These are phyloP conservation scores for Mortierella sp. DNA, from an alignment of 371 early-diverging fungal species.

Conservation along the genomic window DNA sequence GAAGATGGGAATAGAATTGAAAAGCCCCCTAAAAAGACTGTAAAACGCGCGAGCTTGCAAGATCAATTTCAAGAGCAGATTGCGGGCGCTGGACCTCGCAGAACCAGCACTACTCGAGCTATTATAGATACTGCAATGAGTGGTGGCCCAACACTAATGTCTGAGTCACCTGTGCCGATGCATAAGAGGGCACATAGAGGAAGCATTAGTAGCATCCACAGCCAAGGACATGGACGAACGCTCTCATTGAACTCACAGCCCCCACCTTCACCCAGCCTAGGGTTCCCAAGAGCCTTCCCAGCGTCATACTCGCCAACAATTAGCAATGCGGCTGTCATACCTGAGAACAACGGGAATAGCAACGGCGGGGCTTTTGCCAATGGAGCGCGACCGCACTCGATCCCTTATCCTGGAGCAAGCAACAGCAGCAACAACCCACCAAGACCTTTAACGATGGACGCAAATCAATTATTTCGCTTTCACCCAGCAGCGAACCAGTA, in stretches of 20 bases:
- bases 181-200: conserved; percentile 33
- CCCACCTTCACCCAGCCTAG: conserved; percentile 32
- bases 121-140: conserved; percentile 18
- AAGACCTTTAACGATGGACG: conserved; percentile 45
- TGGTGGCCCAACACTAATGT: conserved; percentile 32
- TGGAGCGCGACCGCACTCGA: conserved; percentile 41
- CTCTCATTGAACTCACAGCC: conserved; percentile 38
- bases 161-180: conserved; percentile 42
- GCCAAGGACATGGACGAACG: conserved; percentile 29
- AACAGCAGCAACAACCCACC: conserved; percentile 25
- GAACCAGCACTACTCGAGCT: conserved; percentile 22
- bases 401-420: conserved; percentile 32
- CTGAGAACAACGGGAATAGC: conserved; percentile 7
- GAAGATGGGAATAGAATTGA: conserved; percentile 57
- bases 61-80: conserved; percentile 10
- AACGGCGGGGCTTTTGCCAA: conserved; percentile 19
- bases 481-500: conserved; percentile 40
- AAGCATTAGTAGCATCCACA: conserved; percentile 48
- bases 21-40: conserved; percentile 15
- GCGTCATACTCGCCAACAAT: conserved; percentile 56
- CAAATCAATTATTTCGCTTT: conserved; percentile 52
- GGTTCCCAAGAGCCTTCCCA: conserved; percentile 36
- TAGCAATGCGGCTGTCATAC: conserved; percentile 19
- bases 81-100: conserved; percentile 22
- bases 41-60: conserved; percentile 20